These are phyloP conservation scores for Noccaea bulbosa DNA, from an alignment of 345 rosid genomes.

Conservation along the genomic window DNA sequence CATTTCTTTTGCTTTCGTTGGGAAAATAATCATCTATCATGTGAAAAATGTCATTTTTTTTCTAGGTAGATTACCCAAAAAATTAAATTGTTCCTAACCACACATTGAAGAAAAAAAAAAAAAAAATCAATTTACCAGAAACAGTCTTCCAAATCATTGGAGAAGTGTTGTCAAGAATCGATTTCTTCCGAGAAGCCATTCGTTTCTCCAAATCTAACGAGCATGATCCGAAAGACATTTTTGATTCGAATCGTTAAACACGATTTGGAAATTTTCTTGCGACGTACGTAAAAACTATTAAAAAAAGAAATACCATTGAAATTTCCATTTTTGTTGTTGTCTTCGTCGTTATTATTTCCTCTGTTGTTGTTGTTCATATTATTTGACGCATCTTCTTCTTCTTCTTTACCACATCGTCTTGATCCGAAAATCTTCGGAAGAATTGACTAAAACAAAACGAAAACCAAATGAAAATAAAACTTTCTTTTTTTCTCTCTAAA, in stretches of 20 bases:
- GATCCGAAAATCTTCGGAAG: conserved; percentile 77
- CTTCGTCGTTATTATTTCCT: conserved; percentile 29
- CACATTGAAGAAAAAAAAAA: conserved; percentile 16
- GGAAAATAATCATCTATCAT: conserved; percentile 28
- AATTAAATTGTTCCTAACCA: conserved; percentile 29
- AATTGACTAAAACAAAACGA: conserved; percentile 50
- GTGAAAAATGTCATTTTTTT: conserved; percentile 13
- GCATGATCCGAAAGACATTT: conserved; percentile 23
- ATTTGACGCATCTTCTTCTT: conserved; percentile 45
- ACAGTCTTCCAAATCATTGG: conserved; percentile 59
- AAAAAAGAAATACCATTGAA: conserved; percentile 42
- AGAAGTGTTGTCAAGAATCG: conserved; percentile 53
- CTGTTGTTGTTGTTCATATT: conserved; percentile 36
- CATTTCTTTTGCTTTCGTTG: conserved; percentile 2
- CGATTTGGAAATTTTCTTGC: conserved; percentile 26
- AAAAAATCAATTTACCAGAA: conserved; percentile 60
- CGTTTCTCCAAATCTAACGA: conserved; percentile 56
- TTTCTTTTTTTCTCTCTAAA: background rate
- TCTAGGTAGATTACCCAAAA: conserved; percentile 67
- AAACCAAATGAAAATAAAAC: background rate
- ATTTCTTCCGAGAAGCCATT: conserved; percentile 45
- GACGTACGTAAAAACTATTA: background rate
- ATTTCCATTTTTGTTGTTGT: conserved; percentile 8
- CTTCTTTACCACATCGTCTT: conserved; percentile 50
- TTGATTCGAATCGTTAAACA: background rate